Evolutionary conservation across 75 land plant species (phyloP), one percentile per base, ranked within the genome.

Genomic region (Ceratopteris richardii): DNA sequence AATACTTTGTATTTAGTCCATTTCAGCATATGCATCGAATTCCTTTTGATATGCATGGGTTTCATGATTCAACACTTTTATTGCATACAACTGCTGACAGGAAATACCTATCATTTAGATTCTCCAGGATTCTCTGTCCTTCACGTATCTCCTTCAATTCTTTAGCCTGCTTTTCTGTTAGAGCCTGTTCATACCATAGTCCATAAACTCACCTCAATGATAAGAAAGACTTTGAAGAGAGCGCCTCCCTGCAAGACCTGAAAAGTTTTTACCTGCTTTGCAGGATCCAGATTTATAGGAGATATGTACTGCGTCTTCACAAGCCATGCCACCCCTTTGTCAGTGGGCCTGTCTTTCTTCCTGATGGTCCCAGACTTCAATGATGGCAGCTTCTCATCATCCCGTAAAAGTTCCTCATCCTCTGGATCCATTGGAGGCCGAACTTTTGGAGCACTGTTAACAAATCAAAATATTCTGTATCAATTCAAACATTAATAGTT

Each of bases 251-350:
- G n/a, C n/a, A n/a, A n/a, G n/a, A n/a, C 0, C 56, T 42, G 13
- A 19, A 29, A 69, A 30, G 10, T 25, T 44, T 5, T 17, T 55
- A 94, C 98, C 96, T 71, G 76, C 65, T 85, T 94, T 40, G 96
- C 74, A 55, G 95, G 63, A 19, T 94, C 98, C 55, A 72, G 79
- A 75, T 79, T 94, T 54, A 94, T 68, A 29, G 98, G 87, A 60
- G 98, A 94, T 30, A 94, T 89, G 63, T 94, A 89, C 63, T 85
- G 88, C 0, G 98, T 94, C 51, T 89, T 94, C 41, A 94, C 98
- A 26, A 94, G 78, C 98, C 98, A 94, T 22, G 96, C 80, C 46
- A 94, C 83, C 56, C 98, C 98, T 73, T 89, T 89, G 67, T 89
- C 98, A 60, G 90, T 86, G 0, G 98, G 96, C 41, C 98, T 62